phyloP scores from a whole-genome alignment of 768 basidiomycete species.

The Cyathus striatus region DNA sequence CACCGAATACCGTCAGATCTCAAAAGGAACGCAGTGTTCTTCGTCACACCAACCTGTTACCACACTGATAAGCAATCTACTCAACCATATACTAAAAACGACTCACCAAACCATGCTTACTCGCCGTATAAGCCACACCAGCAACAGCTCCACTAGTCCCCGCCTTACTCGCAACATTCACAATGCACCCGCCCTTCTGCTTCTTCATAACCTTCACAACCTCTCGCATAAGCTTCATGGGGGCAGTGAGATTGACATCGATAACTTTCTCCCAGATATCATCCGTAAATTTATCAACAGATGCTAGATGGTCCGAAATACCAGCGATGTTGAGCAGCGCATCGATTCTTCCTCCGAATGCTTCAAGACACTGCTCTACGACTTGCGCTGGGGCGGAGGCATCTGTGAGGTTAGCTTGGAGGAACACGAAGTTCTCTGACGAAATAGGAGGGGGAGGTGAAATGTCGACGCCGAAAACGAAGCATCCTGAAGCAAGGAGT shows the following conservation, averaged over 20 bases:
- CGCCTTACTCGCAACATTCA: conserved; percentile 11
- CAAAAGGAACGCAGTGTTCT: conserved; percentile 12
- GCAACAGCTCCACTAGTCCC: conserved; percentile 9
- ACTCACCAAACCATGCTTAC: conserved; percentile 10
- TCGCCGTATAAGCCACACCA: conserved; percentile 11
- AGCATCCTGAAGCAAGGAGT: conserved; percentile 1
- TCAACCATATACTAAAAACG: background rate
- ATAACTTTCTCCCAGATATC: conserved; percentile 4
- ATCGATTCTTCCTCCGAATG: conserved; percentile 4
- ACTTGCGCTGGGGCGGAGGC: conserved; percentile 1
- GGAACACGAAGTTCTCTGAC: background rate
- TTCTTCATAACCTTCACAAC: conserved; percentile 9
- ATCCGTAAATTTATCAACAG: conserved; percentile 1
- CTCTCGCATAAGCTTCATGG: conserved; percentile 10
- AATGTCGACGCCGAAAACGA: conserved; percentile 6
- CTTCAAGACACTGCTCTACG: background rate
- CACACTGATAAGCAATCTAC: background rate
- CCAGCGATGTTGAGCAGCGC: conserved; percentile 5
- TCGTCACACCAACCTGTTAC: conserved; percentile 7
- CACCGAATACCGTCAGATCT: conserved; percentile 11
- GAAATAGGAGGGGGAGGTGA: conserved; percentile 1
- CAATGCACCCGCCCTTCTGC: conserved; percentile 10
- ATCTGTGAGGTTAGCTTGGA: background rate
- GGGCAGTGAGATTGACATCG: conserved; percentile 5
- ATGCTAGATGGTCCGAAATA: background rate